Conservation (phyloP, 176 grass and related monocot genomes). For the barley (Hordeum vulgare) region MorexV3_pseudomolecules_assembly NC_058520.1:616454070-616454569, state of each 20-base stretch:
- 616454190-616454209: not conserved
- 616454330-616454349: not conserved
- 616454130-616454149: not conserved
- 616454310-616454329: not conserved
- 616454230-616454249: not conserved
- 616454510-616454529: no score
- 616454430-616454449: not conserved
- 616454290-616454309: not conserved
- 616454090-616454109: not conserved
- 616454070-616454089: not conserved
- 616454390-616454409: not conserved
- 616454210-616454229: not conserved
- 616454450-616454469: not conserved
- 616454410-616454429: not conserved
- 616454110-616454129: not conserved
- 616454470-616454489: no score
- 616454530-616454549: no score
- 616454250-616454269: not conserved
- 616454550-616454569: not conserved
- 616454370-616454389: not conserved
- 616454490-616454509: no score
- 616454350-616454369: not conserved
- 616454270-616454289: not conserved
- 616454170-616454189: not conserved
- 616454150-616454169: not conserved